phyloP scores from a whole-genome alignment of 768 basidiomycete genomes.

The Mycena latifolia region DNA sequence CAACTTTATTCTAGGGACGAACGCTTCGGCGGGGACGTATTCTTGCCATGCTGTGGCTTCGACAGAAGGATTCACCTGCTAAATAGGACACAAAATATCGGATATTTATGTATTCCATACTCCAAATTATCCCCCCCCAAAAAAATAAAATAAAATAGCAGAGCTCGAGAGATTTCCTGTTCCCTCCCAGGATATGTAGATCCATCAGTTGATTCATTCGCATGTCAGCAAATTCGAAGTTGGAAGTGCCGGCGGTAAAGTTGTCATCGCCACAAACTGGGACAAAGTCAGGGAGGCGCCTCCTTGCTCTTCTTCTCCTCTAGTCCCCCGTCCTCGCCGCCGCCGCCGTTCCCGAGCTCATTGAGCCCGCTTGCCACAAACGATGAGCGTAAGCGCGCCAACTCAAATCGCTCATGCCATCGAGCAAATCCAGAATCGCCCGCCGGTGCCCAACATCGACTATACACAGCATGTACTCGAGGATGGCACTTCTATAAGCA shows the following conservation, averaged over 20 bases:
- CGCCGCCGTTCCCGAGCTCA: not conserved
- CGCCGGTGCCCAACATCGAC: slow-evolving; percentile 76
- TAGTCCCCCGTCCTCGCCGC: slow-evolving; percentile 15
- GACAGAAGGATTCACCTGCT: slow-evolving; percentile 23
- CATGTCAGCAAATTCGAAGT: no score
- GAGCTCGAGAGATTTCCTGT: no score
- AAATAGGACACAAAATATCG: not conserved
- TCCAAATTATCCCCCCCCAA: no score
- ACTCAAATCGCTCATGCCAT: slow-evolving; percentile 75
- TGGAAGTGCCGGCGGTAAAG: no score
- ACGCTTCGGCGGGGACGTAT: slow-evolving; percentile 22
- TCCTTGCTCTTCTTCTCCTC: slow-evolving; percentile 1
- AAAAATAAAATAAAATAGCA: no score
- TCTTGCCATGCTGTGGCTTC: slow-evolving; percentile 30
- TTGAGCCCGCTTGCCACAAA: slow-evolving; percentile 26
- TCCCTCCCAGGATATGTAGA: not conserved
- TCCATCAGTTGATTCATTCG: slow-evolving; percentile 3
- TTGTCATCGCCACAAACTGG: slow-evolving; percentile 9
- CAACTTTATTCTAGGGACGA: slow-evolving; percentile 13
- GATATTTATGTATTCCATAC: no score
- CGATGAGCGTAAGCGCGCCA: slow-evolving; percentile 47
- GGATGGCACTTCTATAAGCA: slow-evolving; percentile 91
- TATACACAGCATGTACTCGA: slow-evolving; percentile 94
- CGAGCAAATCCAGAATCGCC: slow-evolving; percentile 69
- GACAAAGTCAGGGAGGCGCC: slow-evolving; percentile 15